Percentiles rank a stretch among this genome's conserved stretches.
Evolutionary conservation across 1,284 basidiomycete genomes (phyloP).

Genomic region (Austroboletus rostrupii): DNA sequence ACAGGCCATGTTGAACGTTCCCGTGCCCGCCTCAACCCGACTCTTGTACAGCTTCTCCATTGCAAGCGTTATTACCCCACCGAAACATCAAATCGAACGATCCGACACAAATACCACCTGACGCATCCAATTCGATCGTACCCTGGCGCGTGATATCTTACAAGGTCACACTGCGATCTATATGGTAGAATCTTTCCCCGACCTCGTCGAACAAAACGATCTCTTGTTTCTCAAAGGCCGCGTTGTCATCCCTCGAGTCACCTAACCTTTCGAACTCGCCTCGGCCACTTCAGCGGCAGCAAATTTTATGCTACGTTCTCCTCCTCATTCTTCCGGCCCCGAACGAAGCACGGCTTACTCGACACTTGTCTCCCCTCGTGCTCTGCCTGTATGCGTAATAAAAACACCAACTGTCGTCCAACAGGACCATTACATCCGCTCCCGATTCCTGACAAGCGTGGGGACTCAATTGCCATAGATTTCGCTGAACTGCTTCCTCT

Average conservation of each 20-base stretch:
- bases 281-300: neutral
- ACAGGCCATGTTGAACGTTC: too few relatives aligned
- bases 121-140: too few relatives aligned
- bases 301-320: slow-evolving; percentile 23
- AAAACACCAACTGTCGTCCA: slow-evolving; percentile 6
- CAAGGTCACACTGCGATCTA: too few relatives aligned
- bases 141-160: too few relatives aligned
- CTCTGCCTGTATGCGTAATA: slow-evolving; percentile 33
- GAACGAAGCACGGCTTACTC: slow-evolving; percentile 33
- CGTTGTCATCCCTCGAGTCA: neutral
- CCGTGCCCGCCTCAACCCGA: too few relatives aligned
- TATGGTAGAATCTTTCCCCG: too few relatives aligned
- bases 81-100: too few relatives aligned
- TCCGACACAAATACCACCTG: too few relatives aligned
- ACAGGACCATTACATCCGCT: slow-evolving; percentile 32
- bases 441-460: slow-evolving; percentile 25
- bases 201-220: neutral
- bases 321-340: slow-evolving; percentile 38
- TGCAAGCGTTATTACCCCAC: too few relatives aligned
- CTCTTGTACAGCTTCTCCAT: too few relatives aligned
- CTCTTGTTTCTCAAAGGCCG: neutral
- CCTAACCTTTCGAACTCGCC: neutral
- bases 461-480: slow-evolving; percentile 27
- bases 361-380: slow-evolving; percentile 31
- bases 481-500: slow-evolving; percentile 33